Evolutionary conservation across 352 stramenopile species (phyloP).

Genomic region (Phytophthora syringae): DNA sequence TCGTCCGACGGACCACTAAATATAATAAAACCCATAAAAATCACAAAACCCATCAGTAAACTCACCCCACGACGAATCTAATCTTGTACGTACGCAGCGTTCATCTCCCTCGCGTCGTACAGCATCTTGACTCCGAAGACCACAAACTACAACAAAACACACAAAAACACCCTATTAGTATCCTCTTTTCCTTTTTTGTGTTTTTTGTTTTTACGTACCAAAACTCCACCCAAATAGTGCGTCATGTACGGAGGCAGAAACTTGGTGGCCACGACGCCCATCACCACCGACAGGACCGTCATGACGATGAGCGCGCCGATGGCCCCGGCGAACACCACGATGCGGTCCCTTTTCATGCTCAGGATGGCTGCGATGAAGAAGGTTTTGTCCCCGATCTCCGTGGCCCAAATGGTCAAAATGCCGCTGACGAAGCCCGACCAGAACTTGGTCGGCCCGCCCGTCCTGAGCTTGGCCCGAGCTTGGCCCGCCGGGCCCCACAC

Average conservation of each 20-base stretch:
- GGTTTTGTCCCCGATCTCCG: constrained; percentile 99
- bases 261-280: constrained; percentile 95
- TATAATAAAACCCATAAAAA: constrained; percentile 30
- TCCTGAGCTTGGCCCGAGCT: constrained; percentile 39
- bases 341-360: constrained; percentile 95
- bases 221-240: constrained; percentile 95
- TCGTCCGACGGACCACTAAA: constrained; percentile 79
- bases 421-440: constrained; percentile 88
- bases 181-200: constrained; percentile 2
- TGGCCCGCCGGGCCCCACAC: constrained; percentile 7
- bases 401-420: constrained; percentile 97
- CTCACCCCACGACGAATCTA: too few relatives aligned
- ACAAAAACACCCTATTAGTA: not conserved
- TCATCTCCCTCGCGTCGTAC: constrained; percentile 86
- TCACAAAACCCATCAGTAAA: too few relatives aligned
- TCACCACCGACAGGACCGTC: constrained; percentile 97
- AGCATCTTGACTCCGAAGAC: constrained; percentile 97
- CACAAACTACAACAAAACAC: constrained; percentile 86
- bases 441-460: constrained; percentile 71
- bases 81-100: constrained; percentile 56
- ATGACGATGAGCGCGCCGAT: constrained; percentile 97
- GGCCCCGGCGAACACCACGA: constrained; percentile 96
- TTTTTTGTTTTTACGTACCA: constrained; percentile 20
- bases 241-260: constrained; percentile 95
- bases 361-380: constrained; percentile 99